Evolutionary conservation across 352 stramenopile genomes (phyloP).

Genomic region (Pythium myriotylum): DNA sequence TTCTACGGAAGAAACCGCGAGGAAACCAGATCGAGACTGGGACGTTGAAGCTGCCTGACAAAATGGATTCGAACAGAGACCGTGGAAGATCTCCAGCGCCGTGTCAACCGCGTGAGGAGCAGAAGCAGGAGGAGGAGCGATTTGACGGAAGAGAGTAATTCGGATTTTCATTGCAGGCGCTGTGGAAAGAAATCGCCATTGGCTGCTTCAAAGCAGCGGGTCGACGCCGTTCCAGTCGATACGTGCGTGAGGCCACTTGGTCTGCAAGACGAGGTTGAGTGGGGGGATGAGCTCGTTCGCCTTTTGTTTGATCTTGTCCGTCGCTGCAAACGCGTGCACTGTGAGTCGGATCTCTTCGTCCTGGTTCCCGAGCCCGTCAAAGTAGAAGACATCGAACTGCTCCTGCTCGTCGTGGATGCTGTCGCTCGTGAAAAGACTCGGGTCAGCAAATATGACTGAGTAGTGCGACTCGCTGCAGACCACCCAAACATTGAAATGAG

Average conservation of each 20-base stretch:
- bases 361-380: conserved; percentile 86
- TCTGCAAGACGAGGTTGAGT: conserved; percentile 90
- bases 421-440: conserved; percentile 28
- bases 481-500: conserved; percentile 84
- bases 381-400: conserved; percentile 86
- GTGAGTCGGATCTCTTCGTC: conserved; percentile 84
- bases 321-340: conserved; percentile 38
- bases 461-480: conserved; percentile 94
- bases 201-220: conserved; percentile 84
- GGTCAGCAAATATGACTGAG: conserved; percentile 82
- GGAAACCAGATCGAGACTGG: not conserved
- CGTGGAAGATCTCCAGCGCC: not conserved
- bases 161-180: not conserved
- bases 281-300: conserved; percentile 79
- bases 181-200: too few species aligned
- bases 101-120: too few species aligned
- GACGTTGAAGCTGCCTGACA: not conserved
- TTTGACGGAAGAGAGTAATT: not conserved
- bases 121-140: too few species aligned
- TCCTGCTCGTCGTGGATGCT: conserved; percentile 29
- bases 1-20: conserved; percentile 25
- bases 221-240: conserved; percentile 90
- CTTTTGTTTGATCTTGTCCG: conserved; percentile 32
- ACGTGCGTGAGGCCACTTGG: conserved; percentile 75
- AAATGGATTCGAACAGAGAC: not conserved